phyloP scores from a whole-genome alignment of 139 green algal species.

The Pleodorina starrii region DNA sequence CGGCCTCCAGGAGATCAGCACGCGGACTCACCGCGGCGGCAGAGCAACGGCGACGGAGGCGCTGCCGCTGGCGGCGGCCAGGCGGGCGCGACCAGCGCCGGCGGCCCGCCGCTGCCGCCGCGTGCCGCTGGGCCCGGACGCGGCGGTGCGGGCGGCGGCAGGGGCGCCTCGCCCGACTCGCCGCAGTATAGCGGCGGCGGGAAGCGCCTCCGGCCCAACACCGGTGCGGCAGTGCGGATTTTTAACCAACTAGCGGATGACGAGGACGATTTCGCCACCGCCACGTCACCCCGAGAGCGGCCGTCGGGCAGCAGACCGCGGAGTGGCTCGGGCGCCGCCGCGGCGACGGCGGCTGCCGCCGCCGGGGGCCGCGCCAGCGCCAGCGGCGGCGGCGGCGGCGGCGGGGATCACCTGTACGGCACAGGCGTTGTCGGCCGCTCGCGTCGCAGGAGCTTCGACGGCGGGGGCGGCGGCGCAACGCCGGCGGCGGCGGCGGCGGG shows the following conservation, averaged over 20 bases:
- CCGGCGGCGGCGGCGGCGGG: neutral
- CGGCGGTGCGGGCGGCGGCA: neutral
- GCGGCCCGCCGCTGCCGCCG: neutral
- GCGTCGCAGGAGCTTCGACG: too few species aligned
- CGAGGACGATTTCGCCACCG: neutral
- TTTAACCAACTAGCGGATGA: constrained; percentile 19
- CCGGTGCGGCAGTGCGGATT: neutral
- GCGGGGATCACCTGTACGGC: too few species aligned
- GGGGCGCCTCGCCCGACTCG: neutral
- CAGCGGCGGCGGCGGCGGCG: neutral
- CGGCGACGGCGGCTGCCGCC: neutral
- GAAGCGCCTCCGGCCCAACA: neutral
- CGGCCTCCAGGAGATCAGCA: neutral
- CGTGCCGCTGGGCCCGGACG: neutral
- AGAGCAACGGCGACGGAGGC: neutral
- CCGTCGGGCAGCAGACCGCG: neutral
- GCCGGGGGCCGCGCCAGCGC: neutral
- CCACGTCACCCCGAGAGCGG: constrained; percentile 1
- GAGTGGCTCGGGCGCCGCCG: neutral
- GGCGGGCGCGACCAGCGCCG: neutral
- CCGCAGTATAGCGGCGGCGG: constrained; percentile 32
- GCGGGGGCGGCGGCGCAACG: too few species aligned
- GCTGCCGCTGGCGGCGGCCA: neutral
- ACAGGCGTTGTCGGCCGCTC: too few species aligned
- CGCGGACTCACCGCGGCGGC: constrained; percentile 18